Percentiles rank a stretch among this genome's conserved stretches.
These are phyloP conservation scores for Leccinum broughii DNA, from an alignment of 768 basidiomycete species.

Conservation along the genomic window DNA sequence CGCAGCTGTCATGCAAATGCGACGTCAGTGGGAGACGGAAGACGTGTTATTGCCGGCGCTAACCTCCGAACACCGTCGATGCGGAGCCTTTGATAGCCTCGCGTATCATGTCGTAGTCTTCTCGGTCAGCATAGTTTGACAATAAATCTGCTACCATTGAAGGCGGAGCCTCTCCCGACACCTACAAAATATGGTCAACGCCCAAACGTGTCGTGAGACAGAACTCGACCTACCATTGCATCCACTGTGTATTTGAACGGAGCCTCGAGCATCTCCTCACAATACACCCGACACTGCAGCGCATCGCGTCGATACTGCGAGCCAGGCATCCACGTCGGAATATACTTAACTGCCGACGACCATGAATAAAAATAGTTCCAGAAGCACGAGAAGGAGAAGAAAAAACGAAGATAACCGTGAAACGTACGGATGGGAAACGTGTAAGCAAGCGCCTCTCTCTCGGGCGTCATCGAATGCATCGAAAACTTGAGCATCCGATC, in stretches of 20 bases:
- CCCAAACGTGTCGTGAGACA: not conserved
- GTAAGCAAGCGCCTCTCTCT: conserved; percentile 1
- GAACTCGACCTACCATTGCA: not conserved
- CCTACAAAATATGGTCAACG: not conserved
- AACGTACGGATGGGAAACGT: conserved; percentile 5
- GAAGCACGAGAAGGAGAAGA: not conserved
- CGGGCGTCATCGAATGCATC: conserved; percentile 3
- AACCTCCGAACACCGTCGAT: conserved; percentile 6
- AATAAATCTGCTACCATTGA: conserved; percentile 5
- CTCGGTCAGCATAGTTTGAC: not conserved
- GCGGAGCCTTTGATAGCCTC: conserved; percentile 3
- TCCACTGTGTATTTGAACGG: not conserved
- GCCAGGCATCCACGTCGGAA: conserved; percentile 10
- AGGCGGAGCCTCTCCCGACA: not conserved
- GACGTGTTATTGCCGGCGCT: not conserved
- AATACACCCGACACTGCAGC: conserved; percentile 15
- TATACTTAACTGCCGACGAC: conserved; percentile 5
- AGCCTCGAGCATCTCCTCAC: conserved; percentile 21
- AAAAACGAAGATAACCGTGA: not conserved
- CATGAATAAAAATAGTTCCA: not conserved
- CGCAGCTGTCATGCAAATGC: not conserved
- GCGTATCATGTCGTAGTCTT: not conserved
- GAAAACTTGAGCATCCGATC: not conserved
- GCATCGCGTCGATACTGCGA: conserved; percentile 5
- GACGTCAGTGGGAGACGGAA: not conserved